A percentile compares a stretch with the other conserved stretches of the same genome.
phyloP scores from a whole-genome alignment of 2,329 filamentous ascomycete species.

The Lasiodiplodia sp. region DNA sequence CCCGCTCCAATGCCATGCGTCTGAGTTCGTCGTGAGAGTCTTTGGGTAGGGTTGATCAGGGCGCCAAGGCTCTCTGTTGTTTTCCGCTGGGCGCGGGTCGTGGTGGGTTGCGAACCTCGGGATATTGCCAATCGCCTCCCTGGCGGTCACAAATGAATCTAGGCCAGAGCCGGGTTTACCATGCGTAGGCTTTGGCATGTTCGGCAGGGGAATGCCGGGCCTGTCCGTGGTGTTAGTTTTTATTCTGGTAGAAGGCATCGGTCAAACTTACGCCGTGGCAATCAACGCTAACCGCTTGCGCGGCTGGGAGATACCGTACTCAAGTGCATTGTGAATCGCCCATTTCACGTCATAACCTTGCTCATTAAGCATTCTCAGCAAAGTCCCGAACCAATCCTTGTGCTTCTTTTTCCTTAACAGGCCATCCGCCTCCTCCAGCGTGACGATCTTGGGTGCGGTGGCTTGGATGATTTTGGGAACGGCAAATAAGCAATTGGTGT shows the following conservation, averaged over 20 bases:
- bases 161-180: neutral
- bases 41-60: neutral
- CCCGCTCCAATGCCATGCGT: neutral
- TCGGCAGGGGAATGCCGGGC: slow-evolving; percentile 1
- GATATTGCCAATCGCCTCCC: neutral
- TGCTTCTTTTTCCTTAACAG: slow-evolving; percentile 57
- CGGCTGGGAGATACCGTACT: slow-evolving; percentile 14
- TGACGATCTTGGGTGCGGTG: slow-evolving; percentile 71
- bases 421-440: slow-evolving; percentile 80
- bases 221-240: neutral
- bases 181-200: slow-evolving; percentile 3
- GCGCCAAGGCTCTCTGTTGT: neutral
- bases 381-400: slow-evolving; percentile 33
- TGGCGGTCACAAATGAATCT: neutral
- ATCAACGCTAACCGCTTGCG: slow-evolving; percentile 12
- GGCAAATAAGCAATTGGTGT: slow-evolving; percentile 64
- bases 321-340: neutral
- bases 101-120: neutral
- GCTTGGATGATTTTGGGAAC: slow-evolving; percentile 63
- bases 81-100: neutral
- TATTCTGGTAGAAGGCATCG: no score
- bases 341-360: neutral
- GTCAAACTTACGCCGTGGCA: neutral
- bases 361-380: no score
- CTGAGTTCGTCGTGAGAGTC: neutral